Conservation (phyloP, 371 early-diverging fungal genomes). For the Blastocladiella emersonii region DNA sequence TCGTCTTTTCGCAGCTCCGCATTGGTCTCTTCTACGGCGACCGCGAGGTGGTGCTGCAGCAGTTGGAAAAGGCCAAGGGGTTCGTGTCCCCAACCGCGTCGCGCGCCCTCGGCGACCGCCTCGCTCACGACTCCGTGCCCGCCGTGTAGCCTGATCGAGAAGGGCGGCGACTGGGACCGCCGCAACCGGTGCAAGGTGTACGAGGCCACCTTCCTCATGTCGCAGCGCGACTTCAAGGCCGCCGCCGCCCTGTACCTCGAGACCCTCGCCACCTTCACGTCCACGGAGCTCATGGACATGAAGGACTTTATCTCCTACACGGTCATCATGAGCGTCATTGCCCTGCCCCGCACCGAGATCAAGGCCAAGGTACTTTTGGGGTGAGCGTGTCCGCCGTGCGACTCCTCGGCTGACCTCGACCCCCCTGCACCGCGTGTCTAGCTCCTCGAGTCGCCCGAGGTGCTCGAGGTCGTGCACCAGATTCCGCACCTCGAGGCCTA, state of each 20-base stretch:
- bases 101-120: neutral
- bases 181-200: constrained; percentile 98
- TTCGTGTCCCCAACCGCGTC: constrained; percentile 6
- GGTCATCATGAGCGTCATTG: constrained; percentile 75
- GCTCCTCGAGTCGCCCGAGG: constrained; percentile 92
- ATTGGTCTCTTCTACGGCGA: constrained; percentile 90
- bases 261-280: constrained; percentile 92
- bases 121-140: neutral
- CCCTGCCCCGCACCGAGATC: constrained; percentile 81
- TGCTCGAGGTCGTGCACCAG: constrained; percentile 85
- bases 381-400: no score
- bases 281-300: constrained; percentile 94
- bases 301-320: constrained; percentile 93
- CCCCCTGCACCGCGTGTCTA: constrained; percentile 12
- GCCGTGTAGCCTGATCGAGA: constrained; percentile 63
- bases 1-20: constrained; percentile 77
- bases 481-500: constrained; percentile 72
- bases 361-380: constrained; percentile 62
- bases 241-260: constrained; percentile 84
- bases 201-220: constrained; percentile 85
- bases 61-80: constrained; percentile 65
- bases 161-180: constrained; percentile 99
- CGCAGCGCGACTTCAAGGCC: constrained; percentile 88
- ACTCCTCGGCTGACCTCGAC: no score
- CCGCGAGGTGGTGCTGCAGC: constrained; percentile 55